These are phyloP conservation scores for Beauveria australis DNA, from an alignment of 2,329 filamentous ascomycete species.

Conservation along the genomic window DNA sequence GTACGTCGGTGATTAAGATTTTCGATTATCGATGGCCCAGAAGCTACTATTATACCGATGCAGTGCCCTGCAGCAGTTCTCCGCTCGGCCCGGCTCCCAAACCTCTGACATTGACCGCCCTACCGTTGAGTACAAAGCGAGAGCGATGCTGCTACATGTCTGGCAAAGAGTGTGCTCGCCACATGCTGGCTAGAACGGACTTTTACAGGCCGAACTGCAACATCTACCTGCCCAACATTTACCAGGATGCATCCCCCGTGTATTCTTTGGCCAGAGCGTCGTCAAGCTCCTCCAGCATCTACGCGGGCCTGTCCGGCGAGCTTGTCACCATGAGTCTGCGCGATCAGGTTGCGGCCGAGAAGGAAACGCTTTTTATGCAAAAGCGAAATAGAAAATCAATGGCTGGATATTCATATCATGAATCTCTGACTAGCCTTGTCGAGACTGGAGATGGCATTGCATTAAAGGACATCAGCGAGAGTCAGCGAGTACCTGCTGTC, in stretches of 20 bases:
- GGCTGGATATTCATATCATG: conserved; percentile 5
- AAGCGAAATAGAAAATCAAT: neutral
- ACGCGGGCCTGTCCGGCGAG: conserved; percentile 33
- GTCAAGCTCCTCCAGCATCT: conserved; percentile 32
- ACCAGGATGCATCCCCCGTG: conserved; percentile 18
- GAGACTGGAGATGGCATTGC: conserved; percentile 10
- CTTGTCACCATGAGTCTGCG: conserved; percentile 28
- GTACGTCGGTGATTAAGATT: conserved; percentile 30
- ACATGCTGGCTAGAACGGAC: conserved; percentile 28
- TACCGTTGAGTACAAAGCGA: conserved; percentile 13
- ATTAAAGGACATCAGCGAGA: neutral
- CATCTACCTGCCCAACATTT: conserved; percentile 25
- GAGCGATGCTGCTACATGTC: conserved; percentile 23
- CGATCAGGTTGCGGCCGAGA: neutral
- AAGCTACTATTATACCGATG: conserved; percentile 34
- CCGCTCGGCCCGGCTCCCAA: conserved; percentile 28
- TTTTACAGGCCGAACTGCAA: conserved; percentile 36
- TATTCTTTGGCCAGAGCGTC: conserved; percentile 34
- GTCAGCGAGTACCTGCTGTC: conserved; percentile 4
- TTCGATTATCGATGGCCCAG: conserved; percentile 40
- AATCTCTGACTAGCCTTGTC: conserved; percentile 3
- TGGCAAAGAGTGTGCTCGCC: conserved; percentile 31
- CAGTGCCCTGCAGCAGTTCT: conserved; percentile 28
- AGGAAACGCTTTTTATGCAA: conserved; percentile 1
- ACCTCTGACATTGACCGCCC: conserved; percentile 17